Base-by-base conservation (phyloP, 1,284 basidiomycete genomes). In the Ustilago loliicola region DNA sequence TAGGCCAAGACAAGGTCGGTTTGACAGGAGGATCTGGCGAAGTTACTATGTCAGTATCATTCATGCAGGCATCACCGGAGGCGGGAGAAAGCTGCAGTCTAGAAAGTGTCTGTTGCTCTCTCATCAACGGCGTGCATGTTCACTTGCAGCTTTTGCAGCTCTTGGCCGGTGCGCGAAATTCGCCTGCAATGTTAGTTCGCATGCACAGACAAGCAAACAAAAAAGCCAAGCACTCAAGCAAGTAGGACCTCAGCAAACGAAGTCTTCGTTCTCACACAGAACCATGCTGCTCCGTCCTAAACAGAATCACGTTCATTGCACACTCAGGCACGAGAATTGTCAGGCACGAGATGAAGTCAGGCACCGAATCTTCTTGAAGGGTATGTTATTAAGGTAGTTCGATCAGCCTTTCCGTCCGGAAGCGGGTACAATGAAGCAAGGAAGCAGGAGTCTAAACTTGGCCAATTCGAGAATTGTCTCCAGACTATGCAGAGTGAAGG, bases 321-420 rank as follows among this genome's bases (percentile, higher is more conserved):
- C 21, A 23, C 45, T 48, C 21, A 15, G n/a, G 23, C 45, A 48
- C 15, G 40, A 42, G 17, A 34, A 40, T 40, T n/a, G 34, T 15
- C 34, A 36, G 34, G 34, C 34, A 36, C 34, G 15, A 36, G 34
- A 40, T 40, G 38, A 19, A n/a, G 15, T 40, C 2, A 27, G n/a
- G 29, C 29, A 32, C 29, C 3, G 30, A 32, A 19, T 17, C 8
- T 8, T 36, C 15, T 13, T 17, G 25, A 21, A 34, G 50, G 60
- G 60, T 61, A 61, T 61, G 51, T 61, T n/a, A 61, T 61, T 61
- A 61, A n/a, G 38, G 38, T n/a, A 45, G 47, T 34, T 21, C 25
- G 23, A 19, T 50, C 5, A 30, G 6, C 21, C 19, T 6, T 10
- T 56, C 38, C 38, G 54, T 42, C 19, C 19, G 1, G 29, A 21